A percentile compares a stretch with the other conserved stretches of the same genome.
phyloP scores from a whole-genome alignment of 352 stramenopile genomes.

The Globisporangium megalacanthum region DNA sequence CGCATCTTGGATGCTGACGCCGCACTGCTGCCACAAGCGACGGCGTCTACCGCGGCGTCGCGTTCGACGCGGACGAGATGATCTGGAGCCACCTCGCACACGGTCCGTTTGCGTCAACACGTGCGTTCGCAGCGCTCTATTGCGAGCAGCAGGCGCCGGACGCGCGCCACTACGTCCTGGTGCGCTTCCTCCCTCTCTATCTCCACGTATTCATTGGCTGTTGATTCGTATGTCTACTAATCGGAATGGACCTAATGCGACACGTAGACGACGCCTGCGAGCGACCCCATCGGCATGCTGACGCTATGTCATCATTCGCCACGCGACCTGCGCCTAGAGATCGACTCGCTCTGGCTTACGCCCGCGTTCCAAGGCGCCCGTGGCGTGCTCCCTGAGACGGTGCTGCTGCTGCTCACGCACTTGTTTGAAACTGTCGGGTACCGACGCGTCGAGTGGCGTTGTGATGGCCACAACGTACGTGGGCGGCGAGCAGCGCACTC shows the following conservation, averaged over 20 bases:
- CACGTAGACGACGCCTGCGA: conserved; percentile 30
- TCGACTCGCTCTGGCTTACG: conserved; percentile 76
- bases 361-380: conserved; percentile 63
- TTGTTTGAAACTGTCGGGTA: conserved; percentile 69
- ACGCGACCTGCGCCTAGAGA: conserved; percentile 67
- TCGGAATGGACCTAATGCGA: background rate
- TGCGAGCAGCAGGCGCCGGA: conserved; percentile 27
- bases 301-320: conserved; percentile 71
- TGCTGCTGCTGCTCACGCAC: conserved; percentile 66
- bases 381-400: conserved; percentile 39
- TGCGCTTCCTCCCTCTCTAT: conserved; percentile 7
- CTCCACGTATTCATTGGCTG: too few species aligned
- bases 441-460: conserved; percentile 83
- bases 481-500: conserved; percentile 70
- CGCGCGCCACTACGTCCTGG: conserved; percentile 57
- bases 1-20: background rate
- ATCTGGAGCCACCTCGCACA: conserved; percentile 69
- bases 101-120: conserved; percentile 44
- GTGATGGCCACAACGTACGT: conserved; percentile 85
- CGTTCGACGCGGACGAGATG: conserved; percentile 70
- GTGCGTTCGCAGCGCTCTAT: conserved; percentile 30
- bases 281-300: conserved; percentile 70
- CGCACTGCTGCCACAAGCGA: conserved; percentile 10
- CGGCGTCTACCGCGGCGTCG: conserved; percentile 57
- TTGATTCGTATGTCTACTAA: background rate